Evolutionary conservation across 495 filamentous ascomycete species (phyloP).

Genomic region (Talaromyces stipitatus): DNA sequence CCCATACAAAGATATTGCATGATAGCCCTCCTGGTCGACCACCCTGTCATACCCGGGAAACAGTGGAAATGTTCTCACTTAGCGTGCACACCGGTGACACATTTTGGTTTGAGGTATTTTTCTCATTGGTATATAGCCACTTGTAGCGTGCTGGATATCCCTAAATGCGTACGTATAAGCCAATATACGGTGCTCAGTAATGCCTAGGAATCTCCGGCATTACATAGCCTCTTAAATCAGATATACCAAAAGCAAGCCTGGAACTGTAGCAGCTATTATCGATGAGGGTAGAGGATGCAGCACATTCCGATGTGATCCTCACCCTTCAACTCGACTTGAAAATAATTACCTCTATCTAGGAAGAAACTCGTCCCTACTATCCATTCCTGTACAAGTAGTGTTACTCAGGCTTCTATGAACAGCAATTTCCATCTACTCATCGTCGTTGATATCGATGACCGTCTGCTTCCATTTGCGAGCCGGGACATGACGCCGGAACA

Average conservation of each 20-base stretch:
- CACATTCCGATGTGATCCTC: background rate
- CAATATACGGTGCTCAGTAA: no score
- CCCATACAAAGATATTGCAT: background rate
- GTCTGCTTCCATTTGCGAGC: slow-evolving; percentile 49
- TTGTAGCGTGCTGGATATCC: no score
- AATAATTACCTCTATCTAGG: no score
- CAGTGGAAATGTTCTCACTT: background rate
- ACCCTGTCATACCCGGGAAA: background rate
- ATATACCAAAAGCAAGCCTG: background rate
- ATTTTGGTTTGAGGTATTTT: background rate
- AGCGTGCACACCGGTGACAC: background rate
- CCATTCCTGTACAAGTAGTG: background rate
- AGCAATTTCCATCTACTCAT: slow-evolving; percentile 35
- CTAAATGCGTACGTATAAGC: no score
- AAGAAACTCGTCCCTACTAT: background rate
- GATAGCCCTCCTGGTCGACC: background rate
- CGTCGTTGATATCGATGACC: slow-evolving; percentile 41
- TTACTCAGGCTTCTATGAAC: background rate
- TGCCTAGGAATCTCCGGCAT: no score
- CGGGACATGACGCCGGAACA: slow-evolving; percentile 45
- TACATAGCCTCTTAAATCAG: background rate
- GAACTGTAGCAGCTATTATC: background rate
- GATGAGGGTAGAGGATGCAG: background rate
- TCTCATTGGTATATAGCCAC: background rate
- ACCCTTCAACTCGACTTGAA: background rate